These are phyloP conservation scores for Lachancea lanzarotensis DNA, from an alignment of 805 yeast species.

Conservation along the genomic window DNA sequence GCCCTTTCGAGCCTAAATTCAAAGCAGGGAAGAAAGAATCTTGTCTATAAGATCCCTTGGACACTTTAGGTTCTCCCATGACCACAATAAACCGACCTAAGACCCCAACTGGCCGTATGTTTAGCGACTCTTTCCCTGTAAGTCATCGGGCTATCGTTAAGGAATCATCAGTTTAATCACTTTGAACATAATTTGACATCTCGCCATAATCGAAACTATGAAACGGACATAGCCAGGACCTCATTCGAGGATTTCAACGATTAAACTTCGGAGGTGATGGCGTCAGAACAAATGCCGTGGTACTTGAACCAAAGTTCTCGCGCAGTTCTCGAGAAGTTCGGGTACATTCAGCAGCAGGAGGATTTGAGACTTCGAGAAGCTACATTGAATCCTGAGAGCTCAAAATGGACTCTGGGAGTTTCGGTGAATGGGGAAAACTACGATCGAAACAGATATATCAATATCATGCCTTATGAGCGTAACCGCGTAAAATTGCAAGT, in stretches of 20 bases:
- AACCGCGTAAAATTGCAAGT: conserved; percentile 43
- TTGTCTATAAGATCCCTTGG: conserved; percentile 25
- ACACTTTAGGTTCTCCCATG: conserved; percentile 11
- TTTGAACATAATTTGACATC: neutral
- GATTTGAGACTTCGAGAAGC: conserved; percentile 36
- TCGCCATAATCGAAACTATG: neutral
- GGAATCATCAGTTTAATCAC: neutral
- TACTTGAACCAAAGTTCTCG: conserved; percentile 24
- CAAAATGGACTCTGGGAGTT: conserved; percentile 29
- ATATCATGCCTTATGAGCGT: conserved; percentile 60
- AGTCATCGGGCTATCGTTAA: neutral
- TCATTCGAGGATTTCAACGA: neutral
- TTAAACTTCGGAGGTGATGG: neutral
- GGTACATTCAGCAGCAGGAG: conserved; percentile 32
- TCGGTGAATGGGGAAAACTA: conserved; percentile 23
- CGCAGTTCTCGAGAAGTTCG: conserved; percentile 27
- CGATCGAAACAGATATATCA: conserved; percentile 51
- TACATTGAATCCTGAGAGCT: conserved; percentile 20
- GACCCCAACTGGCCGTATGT: neutral
- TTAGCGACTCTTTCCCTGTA: neutral
- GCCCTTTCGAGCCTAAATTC: conserved; percentile 8
- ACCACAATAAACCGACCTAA: neutral
- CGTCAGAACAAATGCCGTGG: conserved; percentile 14
- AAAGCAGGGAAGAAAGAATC: conserved; percentile 19
- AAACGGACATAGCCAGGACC: neutral